These are phyloP conservation scores for Tolypocladium cylindrosporum DNA, from an alignment of 2,329 filamentous ascomycete genomes.

Conservation along the genomic window DNA sequence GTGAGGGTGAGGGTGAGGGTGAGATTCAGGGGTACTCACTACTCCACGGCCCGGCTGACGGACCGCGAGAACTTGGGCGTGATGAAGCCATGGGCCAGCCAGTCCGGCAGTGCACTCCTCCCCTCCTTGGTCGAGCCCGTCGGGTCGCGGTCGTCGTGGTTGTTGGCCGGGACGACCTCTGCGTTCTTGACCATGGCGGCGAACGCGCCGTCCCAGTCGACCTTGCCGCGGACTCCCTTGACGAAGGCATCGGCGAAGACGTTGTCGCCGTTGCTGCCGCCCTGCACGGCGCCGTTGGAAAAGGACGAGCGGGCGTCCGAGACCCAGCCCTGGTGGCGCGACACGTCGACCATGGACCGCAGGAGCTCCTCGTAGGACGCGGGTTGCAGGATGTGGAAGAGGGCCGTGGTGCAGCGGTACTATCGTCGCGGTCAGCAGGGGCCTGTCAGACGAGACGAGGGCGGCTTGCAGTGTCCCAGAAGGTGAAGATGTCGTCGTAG, in stretches of 20 bases:
- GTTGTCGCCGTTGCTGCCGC: conserved; percentile 61
- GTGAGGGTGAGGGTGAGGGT: too few relatives aligned
- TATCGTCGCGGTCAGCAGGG: conserved; percentile 11
- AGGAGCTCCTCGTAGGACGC: conserved; percentile 54
- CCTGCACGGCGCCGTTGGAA: conserved; percentile 59
- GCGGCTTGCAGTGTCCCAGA: conserved; percentile 42
- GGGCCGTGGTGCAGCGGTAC: conserved; percentile 54
- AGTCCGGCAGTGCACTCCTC: conserved; percentile 58
- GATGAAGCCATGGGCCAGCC: conserved; percentile 55
- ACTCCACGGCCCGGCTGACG: conserved; percentile 56
- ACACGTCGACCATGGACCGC: conserved; percentile 58
- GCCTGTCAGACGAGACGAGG: background rate
- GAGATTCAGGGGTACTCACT: conserved; percentile 23
- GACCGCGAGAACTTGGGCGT: conserved; percentile 51
- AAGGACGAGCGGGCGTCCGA: conserved; percentile 59
- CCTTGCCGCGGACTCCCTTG: conserved; percentile 51
- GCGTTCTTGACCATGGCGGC: conserved; percentile 58
- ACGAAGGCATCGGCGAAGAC: conserved; percentile 63
- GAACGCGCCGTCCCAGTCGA: conserved; percentile 56
- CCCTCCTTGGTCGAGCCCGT: conserved; percentile 58
- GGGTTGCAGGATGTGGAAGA: conserved; percentile 58
- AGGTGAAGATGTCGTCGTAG: conserved; percentile 62
- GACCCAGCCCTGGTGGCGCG: conserved; percentile 52
- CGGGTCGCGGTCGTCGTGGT: conserved; percentile 43
- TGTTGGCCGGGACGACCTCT: conserved; percentile 50